Base-by-base conservation (phyloP, 2,329 filamentous ascomycete species). In the Samsoniella hepiali region DNA sequence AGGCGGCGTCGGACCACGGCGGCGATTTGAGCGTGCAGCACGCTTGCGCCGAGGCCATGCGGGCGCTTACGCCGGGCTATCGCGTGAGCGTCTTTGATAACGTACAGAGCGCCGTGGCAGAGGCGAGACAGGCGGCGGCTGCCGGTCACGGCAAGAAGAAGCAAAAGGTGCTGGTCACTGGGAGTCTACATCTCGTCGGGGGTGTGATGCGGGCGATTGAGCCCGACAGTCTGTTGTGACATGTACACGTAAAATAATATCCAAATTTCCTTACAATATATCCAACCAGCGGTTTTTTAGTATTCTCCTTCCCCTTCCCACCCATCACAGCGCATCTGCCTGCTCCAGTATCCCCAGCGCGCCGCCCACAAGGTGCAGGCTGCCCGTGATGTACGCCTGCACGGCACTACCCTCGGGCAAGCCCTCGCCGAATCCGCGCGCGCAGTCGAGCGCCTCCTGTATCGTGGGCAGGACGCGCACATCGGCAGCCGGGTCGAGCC, bases 111-210 rank as follows among this genome's bases (percentile, higher is more conserved):
- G 88, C 90, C 1, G 83, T 95, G 9, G 77, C 77, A 11, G 78
- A 81, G 64, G 85, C 86, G 4, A 81, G 84, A 65, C 74, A 83
- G 65, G 74, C 70, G 17, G 69, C 82, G 11, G 69, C 69, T 1
- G 57, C 40, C 62, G 74, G 74, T 70, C 65, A 45, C 64, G 65
- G 58, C 68, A 73, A 3, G 80, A 73, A 3, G 80, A 81, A 57
- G 79, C 86, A 69, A 17, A 84, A 87, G 72, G 85, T 88, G 0
- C 77, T 97, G 62, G 88, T 91, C 10, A 96, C 93, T 15, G 93
- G 93, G 2, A 96, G 91, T 73, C 77, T 96, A 71, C 90, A 96
- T 79, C 81, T 97, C 45, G 91, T 93, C 1, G 92, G 93, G 8
- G 91, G 90, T 11, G 79, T 93, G 53, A 78, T 96, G 59, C 88